Evolutionary conservation across 805 yeast species (phyloP).

Genomic region (Dipodascopsis tothii): DNA sequence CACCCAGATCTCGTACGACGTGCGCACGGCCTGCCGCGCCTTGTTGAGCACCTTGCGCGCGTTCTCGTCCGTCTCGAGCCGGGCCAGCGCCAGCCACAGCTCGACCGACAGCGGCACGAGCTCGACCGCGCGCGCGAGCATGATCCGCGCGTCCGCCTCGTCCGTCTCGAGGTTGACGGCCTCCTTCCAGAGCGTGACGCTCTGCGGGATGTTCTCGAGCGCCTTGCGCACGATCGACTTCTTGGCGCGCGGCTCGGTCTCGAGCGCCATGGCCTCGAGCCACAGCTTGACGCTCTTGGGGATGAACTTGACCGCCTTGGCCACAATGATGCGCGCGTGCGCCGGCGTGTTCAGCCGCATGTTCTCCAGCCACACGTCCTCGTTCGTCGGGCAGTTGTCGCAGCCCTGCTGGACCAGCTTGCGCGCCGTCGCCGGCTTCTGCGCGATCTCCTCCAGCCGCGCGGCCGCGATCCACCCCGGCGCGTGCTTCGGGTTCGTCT

Average conservation of each 20-base stretch:
- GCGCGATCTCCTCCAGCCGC: slow-evolving; percentile 60
- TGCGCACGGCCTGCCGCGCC: slow-evolving; percentile 51
- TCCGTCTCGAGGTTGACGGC: slow-evolving; percentile 56
- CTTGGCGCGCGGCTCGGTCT: slow-evolving; percentile 47
- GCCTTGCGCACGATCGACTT: slow-evolving; percentile 62
- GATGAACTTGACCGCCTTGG: slow-evolving; percentile 56
- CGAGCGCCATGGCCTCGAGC: slow-evolving; percentile 63
- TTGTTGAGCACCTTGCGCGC: slow-evolving; percentile 50
- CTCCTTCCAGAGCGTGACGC: slow-evolving; percentile 58
- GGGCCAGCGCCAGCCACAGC: slow-evolving; percentile 57
- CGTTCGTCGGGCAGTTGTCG: slow-evolving; percentile 53
- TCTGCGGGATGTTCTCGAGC: slow-evolving; percentile 53
- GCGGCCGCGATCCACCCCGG: slow-evolving; percentile 86
- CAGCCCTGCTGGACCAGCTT: slow-evolving; percentile 69
- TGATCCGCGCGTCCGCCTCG: slow-evolving; percentile 41
- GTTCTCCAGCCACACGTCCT: slow-evolving; percentile 76
- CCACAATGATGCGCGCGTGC: slow-evolving; percentile 50
- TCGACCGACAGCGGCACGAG: slow-evolving; percentile 57
- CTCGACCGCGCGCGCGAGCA: slow-evolving; percentile 60
- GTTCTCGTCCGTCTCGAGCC: slow-evolving; percentile 37
- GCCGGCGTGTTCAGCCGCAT: slow-evolving; percentile 52
- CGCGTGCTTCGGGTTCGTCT: slow-evolving; percentile 63
- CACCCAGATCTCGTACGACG: slow-evolving; percentile 55
- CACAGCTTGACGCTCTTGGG: slow-evolving; percentile 58
- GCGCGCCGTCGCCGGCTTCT: slow-evolving; percentile 50